Conservation (phyloP, 2,329 filamentous ascomycete species). For the Xylariaceae sp. region DNA sequence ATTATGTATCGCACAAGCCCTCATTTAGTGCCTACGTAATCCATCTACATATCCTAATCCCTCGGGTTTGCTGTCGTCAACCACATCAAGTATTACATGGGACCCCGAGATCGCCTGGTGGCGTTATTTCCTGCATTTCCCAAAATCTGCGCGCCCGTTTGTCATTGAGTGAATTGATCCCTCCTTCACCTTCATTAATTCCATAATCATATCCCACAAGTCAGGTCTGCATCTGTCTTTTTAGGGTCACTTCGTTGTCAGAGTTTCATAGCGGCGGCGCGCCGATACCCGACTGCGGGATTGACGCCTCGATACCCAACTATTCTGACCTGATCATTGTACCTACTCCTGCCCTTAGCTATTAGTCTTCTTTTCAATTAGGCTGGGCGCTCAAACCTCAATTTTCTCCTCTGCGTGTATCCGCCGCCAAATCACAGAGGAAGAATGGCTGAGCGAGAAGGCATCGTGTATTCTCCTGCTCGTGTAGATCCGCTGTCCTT, state of each 20-base stretch:
- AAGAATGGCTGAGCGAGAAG: slow-evolving; percentile 26
- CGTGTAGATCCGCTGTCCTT: slow-evolving; percentile 21
- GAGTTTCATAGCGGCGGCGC: slow-evolving; percentile 23
- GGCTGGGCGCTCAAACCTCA: slow-evolving; percentile 13
- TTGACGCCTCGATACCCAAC: slow-evolving; percentile 24
- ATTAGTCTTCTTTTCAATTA: slow-evolving; percentile 12
- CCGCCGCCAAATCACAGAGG: slow-evolving; percentile 10
- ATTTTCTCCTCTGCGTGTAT: slow-evolving; percentile 11
- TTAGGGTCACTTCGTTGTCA: slow-evolving; percentile 19
- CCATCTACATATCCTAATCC: slow-evolving; percentile 21
- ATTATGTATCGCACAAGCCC: slow-evolving; percentile 15
- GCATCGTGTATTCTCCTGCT: slow-evolving; percentile 24
- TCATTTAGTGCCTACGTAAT: slow-evolving; percentile 8
- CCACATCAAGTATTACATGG: slow-evolving; percentile 21
- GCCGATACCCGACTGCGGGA: slow-evolving; percentile 25
- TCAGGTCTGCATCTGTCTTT: slow-evolving; percentile 23
- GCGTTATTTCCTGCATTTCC: slow-evolving; percentile 13
- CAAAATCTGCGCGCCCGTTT: slow-evolving; percentile 27
- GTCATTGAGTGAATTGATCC: slow-evolving; percentile 31
- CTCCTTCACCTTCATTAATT: slow-evolving; percentile 24
- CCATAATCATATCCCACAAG: slow-evolving; percentile 23
- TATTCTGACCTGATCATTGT: slow-evolving; percentile 22
- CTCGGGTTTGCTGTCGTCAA: slow-evolving; percentile 23
- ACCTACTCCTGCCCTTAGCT: slow-evolving; percentile 23
- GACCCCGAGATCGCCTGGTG: slow-evolving; percentile 25